Evolutionary conservation across 2,329 filamentous ascomycete species (phyloP).

Genomic region (Albifimbria verrucaria): DNA sequence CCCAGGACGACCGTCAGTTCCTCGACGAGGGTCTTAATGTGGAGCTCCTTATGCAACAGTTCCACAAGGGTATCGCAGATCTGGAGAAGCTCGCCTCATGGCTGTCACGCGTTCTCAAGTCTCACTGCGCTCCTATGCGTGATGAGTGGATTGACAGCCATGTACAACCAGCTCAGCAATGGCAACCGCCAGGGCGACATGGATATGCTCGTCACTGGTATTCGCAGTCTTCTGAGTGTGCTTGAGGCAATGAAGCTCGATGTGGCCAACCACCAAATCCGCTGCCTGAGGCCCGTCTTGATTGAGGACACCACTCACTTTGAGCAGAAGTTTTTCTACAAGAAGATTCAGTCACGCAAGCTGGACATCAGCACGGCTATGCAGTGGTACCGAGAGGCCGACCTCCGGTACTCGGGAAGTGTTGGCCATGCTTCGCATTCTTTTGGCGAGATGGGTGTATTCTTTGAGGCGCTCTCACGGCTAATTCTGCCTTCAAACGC

Average conservation of each 20-base stretch:
- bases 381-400: constrained; percentile 61
- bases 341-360: constrained; percentile 64
- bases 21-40: constrained; percentile 85
- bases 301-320: constrained; percentile 92
- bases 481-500: constrained; percentile 53
- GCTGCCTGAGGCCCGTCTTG: constrained; percentile 77
- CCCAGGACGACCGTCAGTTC: constrained; percentile 75
- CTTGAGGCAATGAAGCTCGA: constrained; percentile 97
- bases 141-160: constrained; percentile 86
- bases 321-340: constrained; percentile 80
- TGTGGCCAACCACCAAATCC: constrained; percentile 94
- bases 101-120: constrained; percentile 82
- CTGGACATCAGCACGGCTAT: constrained; percentile 58
- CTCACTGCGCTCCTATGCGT: constrained; percentile 93
- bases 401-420: constrained; percentile 32
- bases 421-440: constrained; percentile 32
- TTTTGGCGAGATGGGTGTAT: constrained; percentile 57
- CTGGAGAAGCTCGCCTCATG: constrained; percentile 78
- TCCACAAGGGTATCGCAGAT: constrained; percentile 80
- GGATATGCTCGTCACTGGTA: constrained; percentile 69
- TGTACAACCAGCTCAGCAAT: constrained; percentile 74
- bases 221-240: constrained; percentile 77
- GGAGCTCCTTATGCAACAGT: constrained; percentile 86
- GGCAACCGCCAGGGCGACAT: constrained; percentile 73
- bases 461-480: constrained; percentile 56